A percentile compares a stretch with the other conserved stretches of the same genome.
phyloP scores from a whole-genome alignment of 768 basidiomycete genomes.

The Exidia glandulosa region DNA sequence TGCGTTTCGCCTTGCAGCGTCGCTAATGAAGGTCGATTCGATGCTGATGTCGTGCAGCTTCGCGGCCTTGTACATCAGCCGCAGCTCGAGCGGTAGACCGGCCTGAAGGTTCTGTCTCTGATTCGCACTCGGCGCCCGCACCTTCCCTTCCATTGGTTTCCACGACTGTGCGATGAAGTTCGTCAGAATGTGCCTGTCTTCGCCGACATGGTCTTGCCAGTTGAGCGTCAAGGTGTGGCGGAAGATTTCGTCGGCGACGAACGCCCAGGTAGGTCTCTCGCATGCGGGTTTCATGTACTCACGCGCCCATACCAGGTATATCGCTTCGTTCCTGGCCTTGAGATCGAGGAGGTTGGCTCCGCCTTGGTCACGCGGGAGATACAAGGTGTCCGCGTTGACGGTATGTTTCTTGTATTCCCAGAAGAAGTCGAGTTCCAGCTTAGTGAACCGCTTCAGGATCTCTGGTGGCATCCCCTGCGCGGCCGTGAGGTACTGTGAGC shows the following conservation, averaged over 20 bases:
- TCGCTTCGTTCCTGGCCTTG: constrained; percentile 3
- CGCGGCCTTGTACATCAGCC: not conserved
- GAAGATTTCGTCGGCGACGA: constrained; percentile 14
- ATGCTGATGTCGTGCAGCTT: not conserved
- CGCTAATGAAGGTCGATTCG: not conserved
- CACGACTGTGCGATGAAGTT: not conserved
- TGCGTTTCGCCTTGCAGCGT: not conserved
- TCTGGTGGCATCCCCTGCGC: constrained; percentile 27
- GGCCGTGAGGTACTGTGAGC: constrained; percentile 24
- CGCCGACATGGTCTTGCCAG: not conserved
- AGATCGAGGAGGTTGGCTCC: not conserved
- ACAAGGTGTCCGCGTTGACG: not conserved
- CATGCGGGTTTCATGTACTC: constrained; percentile 11
- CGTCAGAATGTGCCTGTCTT: not conserved
- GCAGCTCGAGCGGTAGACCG: not conserved
- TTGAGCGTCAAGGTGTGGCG: not conserved
- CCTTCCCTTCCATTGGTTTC: not conserved
- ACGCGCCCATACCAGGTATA: constrained; percentile 5
- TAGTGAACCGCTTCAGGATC: constrained; percentile 12
- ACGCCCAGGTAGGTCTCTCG: constrained; percentile 18
- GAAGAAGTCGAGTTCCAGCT: constrained; percentile 16
- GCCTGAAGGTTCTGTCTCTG: not conserved
- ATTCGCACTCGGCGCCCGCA: not conserved
- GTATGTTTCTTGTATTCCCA: constrained; percentile 11
- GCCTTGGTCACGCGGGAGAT: not conserved